Base-by-base conservation (phyloP, 768 basidiomycete species). In the Sporobolomyces phaffii region DNA sequence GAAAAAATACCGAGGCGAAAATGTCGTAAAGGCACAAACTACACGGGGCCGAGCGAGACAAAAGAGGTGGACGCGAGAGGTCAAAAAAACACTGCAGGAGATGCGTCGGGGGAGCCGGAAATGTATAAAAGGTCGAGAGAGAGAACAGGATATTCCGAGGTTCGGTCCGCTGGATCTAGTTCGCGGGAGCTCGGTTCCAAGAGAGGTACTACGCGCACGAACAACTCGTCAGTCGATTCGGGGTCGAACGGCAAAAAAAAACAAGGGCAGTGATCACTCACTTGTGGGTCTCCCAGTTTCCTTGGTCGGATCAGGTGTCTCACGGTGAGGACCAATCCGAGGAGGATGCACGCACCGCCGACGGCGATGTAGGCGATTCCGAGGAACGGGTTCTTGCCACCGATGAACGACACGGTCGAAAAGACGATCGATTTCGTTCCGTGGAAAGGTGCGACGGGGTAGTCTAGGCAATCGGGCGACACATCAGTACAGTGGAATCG, bases 381-480 rank as follows among this genome's bases (percentile, higher is more conserved):
- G 24, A 99, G 82, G 86, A 99, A 99, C 1, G 92, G 86, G 74
- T 99, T 97, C 80, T 94, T 93, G 44, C 96, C 96, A 15, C 96
- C 96, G 76, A 96, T 91, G 93, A 94, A 98, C 2, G 93, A 91
- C 18, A 96, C 91, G 5, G 94, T 98, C 48, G 92, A 92, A 69
- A 99, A 89, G 36, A 99, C 93, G 65, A 99, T 83, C 0, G 92
- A 92, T 78, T 99, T 99, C 14, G 94, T 97, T 47, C 96, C 96
- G 58, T 86, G 86, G 81, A 89, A 99, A 13, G 86, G 83, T 51
- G 84, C 80, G 53, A 98, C 94, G 8, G 96, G 96, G 80, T 86
- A 99, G 79, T 97, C 96, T 94, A 60, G 17, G 28, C 2, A 20
- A 40, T 31, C 4, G 29, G 17, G 36, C n/a, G 15, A 28, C 2